A percentile compares a stretch with the other conserved stretches of the same genome.
These are phyloP conservation scores for Dictyostelium intermedium DNA, from an alignment of 78 protist species.

Conservation along the genomic window DNA sequence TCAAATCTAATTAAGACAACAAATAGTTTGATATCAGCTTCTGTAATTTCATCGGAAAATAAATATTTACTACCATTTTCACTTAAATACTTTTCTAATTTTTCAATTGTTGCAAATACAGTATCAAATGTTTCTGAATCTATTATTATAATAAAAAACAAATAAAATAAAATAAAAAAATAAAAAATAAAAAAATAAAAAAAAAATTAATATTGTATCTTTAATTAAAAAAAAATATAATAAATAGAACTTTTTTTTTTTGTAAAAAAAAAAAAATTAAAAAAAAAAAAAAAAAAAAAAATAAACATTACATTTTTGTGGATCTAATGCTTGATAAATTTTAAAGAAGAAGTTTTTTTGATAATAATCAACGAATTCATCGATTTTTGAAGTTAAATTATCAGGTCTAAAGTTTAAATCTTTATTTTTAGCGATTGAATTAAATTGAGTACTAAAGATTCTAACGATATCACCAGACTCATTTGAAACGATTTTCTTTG, in stretches of 20 bases:
- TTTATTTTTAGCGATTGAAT: slow-evolving; percentile 71
- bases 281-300: background rate
- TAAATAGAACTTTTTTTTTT: too few relatives aligned
- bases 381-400: slow-evolving; percentile 39
- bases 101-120: slow-evolving; percentile 83
- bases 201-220: too few relatives aligned
- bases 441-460: slow-evolving; percentile 85
- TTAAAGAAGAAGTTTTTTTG: background rate
- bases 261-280: too few relatives aligned
- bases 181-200: too few relatives aligned
- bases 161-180: too few relatives aligned
- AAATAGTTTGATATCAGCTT: slow-evolving; percentile 91
- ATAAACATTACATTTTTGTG: background rate
- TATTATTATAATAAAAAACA: background rate
- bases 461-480: slow-evolving; percentile 89
- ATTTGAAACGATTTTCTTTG: slow-evolving; percentile 86
- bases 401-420: slow-evolving; percentile 83
- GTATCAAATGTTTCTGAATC: slow-evolving; percentile 78
- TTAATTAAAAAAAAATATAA: too few relatives aligned
- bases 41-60: slow-evolving; percentile 83
- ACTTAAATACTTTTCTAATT: slow-evolving; percentile 47
- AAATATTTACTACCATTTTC: slow-evolving; percentile 68
- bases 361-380: slow-evolving; percentile 73
- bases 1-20: slow-evolving; percentile 93
- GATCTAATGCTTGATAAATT: background rate